phyloP scores from a whole-genome alignment of 1,284 basidiomycete genomes.

The Tilletia horrida region DNA sequence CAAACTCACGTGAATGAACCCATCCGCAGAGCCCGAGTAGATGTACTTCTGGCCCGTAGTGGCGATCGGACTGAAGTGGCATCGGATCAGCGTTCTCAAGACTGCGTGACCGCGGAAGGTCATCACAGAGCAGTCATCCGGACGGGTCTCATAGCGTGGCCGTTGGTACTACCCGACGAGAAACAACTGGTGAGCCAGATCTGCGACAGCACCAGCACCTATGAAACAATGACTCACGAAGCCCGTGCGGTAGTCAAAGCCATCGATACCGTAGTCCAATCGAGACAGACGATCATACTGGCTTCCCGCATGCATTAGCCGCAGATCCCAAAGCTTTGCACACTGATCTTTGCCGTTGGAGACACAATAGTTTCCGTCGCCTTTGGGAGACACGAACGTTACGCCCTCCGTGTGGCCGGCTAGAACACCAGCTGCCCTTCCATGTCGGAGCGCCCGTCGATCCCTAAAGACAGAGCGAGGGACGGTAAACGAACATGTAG shows the following conservation, averaged over 20 bases:
- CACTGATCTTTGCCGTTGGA: constrained; percentile 98
- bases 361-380: constrained; percentile 89
- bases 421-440: constrained; percentile 83
- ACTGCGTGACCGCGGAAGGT: constrained; percentile 84
- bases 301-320: constrained; percentile 67
- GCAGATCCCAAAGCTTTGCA: constrained; percentile 85
- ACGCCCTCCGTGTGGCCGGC: constrained; percentile 81
- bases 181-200: not conserved
- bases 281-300: constrained; percentile 55
- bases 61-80: constrained; percentile 86
- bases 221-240: not conserved
- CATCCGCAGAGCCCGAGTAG: constrained; percentile 85
- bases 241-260: constrained; percentile 73
- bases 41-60: constrained; percentile 90
- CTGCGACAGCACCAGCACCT: not conserved
- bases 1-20: constrained; percentile 48
- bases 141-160: constrained; percentile 63
- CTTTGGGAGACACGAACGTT: constrained; percentile 56
- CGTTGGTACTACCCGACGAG: constrained; percentile 44
- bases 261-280: constrained; percentile 63
- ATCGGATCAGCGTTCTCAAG: constrained; percentile 87
- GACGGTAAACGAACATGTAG: not conserved
- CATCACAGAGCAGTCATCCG: constrained; percentile 90
- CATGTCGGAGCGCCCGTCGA: constrained; percentile 73
- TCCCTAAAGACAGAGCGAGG: constrained; percentile 63